These are phyloP conservation scores for Backusella sp. DNA, from an alignment of 192 early-diverging fungal species.

Conservation along the genomic window DNA sequence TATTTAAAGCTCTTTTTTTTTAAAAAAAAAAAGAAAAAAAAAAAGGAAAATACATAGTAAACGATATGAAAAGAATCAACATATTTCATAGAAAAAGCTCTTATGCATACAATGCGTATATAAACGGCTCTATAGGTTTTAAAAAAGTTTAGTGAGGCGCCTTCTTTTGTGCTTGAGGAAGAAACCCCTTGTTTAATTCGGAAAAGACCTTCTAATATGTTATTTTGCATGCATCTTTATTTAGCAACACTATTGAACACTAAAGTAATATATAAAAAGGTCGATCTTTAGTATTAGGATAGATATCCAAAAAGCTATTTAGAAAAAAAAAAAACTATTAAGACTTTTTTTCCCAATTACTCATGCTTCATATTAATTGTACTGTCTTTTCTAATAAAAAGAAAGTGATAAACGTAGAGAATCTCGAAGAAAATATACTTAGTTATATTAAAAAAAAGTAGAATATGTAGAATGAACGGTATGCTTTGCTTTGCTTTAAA, in stretches of 20 bases:
- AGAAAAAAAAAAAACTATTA: not conserved
- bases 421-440: not conserved
- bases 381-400: not conserved
- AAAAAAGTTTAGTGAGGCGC: no score
- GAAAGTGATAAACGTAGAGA: not conserved
- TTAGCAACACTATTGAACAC: not conserved
- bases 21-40: not conserved
- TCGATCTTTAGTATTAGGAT: no score
- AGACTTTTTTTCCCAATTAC: not conserved
- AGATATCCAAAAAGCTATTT: no score
- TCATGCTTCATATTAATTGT: not conserved
- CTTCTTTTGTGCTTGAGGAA: no score
- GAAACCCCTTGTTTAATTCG: not conserved
- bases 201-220: not conserved
- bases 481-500: not conserved
- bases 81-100: not conserved
- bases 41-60: not conserved
- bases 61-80: not conserved
- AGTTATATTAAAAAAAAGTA: not conserved
- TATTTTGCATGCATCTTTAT: not conserved
- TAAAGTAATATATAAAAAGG: not conserved
- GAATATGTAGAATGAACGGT: not conserved
- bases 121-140: no score
- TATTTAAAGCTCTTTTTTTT: not conserved
- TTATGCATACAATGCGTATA: not conserved